Conservation (phyloP, 2,329 filamentous ascomycete genomes). For the Ophiostoma perfectum region DNA sequence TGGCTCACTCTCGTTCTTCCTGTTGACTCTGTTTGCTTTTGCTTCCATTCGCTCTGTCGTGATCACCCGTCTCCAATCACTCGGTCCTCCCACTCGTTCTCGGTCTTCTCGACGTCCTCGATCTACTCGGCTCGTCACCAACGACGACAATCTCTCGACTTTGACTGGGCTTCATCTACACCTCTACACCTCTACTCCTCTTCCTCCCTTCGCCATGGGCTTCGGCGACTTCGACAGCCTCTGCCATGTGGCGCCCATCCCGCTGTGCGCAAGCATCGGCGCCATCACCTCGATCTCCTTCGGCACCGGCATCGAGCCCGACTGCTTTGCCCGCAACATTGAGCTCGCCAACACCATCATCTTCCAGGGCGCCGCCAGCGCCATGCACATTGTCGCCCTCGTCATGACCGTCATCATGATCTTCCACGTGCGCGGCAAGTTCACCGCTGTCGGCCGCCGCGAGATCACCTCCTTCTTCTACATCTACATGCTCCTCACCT, state of each 20-base stretch:
- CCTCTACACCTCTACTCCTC: not conserved
- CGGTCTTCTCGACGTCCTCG: too few relatives aligned
- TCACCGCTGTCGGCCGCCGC: constrained; percentile 82
- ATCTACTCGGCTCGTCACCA: too few relatives aligned
- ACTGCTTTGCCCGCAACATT: constrained; percentile 91
- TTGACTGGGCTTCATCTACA: not conserved
- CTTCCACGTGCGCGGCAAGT: constrained; percentile 91
- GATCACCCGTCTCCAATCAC: not conserved
- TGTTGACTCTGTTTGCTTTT: not conserved
- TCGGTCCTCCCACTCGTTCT: not conserved
- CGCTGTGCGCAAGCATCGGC: constrained; percentile 81
- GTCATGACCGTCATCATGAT: constrained; percentile 97
- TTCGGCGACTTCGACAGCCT: constrained; percentile 88
- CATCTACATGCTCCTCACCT: constrained; percentile 84
- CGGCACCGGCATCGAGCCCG: constrained; percentile 73
- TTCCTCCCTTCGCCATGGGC: constrained; percentile 56
- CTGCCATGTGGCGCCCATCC: constrained; percentile 79
- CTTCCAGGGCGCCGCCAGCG: constrained; percentile 85
- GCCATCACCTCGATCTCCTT: constrained; percentile 62
- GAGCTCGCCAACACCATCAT: constrained; percentile 98
- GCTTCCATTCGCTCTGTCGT: not conserved
- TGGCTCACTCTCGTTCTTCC: not conserved
- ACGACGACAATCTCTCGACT: not conserved
- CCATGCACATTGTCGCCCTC: constrained; percentile 86
- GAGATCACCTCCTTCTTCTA: constrained; percentile 91